Evolutionary conservation across 2,329 filamentous ascomycete species (phyloP), one percentile per base, ranked within the genome.

Genomic region (Lasiodiplodia sp.): DNA sequence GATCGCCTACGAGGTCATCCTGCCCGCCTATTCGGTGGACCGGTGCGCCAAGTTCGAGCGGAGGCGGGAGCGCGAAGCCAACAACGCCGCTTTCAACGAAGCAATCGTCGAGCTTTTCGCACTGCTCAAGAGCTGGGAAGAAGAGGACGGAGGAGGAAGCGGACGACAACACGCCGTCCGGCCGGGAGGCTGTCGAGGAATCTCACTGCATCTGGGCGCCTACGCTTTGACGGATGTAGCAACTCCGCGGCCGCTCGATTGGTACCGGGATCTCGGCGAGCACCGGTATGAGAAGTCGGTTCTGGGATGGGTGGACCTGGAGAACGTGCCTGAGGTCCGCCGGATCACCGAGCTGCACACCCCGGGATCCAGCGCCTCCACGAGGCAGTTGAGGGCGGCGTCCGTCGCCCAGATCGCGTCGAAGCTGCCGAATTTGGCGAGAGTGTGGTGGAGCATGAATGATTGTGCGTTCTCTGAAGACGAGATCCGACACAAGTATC

Each of bases 391-490:
- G 28, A 12, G 60, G 18, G 60, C 60, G 10, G 44, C 44, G 10
- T 63, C 60, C 2, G 47, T 63, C 8, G 60, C 60, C 4, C n/a
- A 16, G 5, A 52, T 63, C 7, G 60, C 44, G 28, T 51, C 60
- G 14, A 37, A 34, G 5, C 2, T 63, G 3, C 60, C 60, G 12
- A 63, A 52, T 8, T 10, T 63, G 28, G 21, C 0, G 10, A 7
- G 10, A 2, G 34, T 63, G 1, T 14, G 21, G 5, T 52, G 44
- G 60, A 18, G 11, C 4, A n/a, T 63, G 21, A 28, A 63, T 2
- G 60, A 63, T 18, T 63, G 60, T 16, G 60, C 60, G 0, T 63
- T 63, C n/a, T 23, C n/a, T 8, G 60, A 63, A 16, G 60, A 63
- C 6, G 28, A n/a, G 2, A 12, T 63, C 2, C n/a, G 60, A 28